phyloP scores from a whole-genome alignment of 2,329 filamentous ascomycete species.

The Phaeosphaeriaceae sp. region DNA sequence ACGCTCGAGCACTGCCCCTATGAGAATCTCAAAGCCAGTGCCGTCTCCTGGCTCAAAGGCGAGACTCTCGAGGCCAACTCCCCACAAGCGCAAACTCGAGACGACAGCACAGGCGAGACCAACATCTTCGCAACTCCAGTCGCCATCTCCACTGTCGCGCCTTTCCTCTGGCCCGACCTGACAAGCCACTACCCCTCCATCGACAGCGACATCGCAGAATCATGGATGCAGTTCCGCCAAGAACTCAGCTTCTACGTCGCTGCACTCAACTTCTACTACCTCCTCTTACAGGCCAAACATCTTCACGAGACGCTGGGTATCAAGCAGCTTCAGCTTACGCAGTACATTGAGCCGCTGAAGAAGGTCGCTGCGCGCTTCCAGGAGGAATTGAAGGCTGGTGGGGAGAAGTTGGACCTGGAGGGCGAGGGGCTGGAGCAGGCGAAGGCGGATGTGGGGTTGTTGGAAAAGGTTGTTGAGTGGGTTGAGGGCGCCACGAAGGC shows the following conservation, averaged over 20 bases:
- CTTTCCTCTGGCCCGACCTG: constrained; percentile 60
- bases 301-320: constrained; percentile 58
- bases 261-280: constrained; percentile 65
- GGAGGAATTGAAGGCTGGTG: constrained; percentile 43
- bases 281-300: constrained; percentile 59
- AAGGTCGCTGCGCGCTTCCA: constrained; percentile 46
- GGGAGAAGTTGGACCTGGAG: constrained; percentile 45
- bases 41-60: constrained; percentile 67
- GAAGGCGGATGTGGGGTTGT: constrained; percentile 39
- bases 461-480: constrained; percentile 46
- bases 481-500: constrained; percentile 22
- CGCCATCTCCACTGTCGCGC: constrained; percentile 56
- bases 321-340: constrained; percentile 50
- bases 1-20: constrained; percentile 63
- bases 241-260: constrained; percentile 63
- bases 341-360: constrained; percentile 54
- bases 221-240: constrained; percentile 56
- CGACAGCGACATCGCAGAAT: constrained; percentile 30
- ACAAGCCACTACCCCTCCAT: constrained; percentile 48
- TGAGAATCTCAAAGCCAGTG: constrained; percentile 63
- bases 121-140: constrained; percentile 57
- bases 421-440: constrained; percentile 44
- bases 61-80: constrained; percentile 60
- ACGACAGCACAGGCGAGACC: constrained; percentile 18
- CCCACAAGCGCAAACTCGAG: constrained; percentile 25